Evolutionary conservation across 768 basidiomycete species (phyloP), one percentile per base, ranked within the genome.

Genomic region (Clitopilus hobsonii): DNA sequence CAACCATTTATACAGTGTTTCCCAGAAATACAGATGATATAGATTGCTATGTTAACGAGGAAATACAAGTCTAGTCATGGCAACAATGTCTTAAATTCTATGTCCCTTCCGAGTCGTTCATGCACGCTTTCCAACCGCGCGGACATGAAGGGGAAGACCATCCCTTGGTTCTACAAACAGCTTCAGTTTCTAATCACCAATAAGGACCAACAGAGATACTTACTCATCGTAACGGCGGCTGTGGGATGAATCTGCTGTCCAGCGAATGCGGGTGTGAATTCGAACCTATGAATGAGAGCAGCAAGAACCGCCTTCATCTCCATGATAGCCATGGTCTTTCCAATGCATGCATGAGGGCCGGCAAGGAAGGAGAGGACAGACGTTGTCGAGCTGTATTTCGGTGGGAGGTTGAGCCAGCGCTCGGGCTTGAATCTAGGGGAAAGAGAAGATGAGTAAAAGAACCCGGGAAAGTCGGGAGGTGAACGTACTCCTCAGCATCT

Each of bases 171-270:
- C 74, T 75, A 51, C 4, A 52, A 20, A 36, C 13, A 41, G 11
- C 26, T 32, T 24, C 29, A 20, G 2, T 13, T 48, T 6, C 3
- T 24, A 3, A 30, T 27, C 47, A 18, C 27, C 22, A 14, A 28
- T 10, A n/a, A 54, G 6, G 52, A 38, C 25, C 22, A 22, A 32
- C 10, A n/a, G 56, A 16, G 50, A 30, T 16, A 47, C 76, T 45
- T 58, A 79, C 78, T 78, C 72, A 80, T 79, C 5, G 75, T 78
- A 23, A 79, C 68, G 2, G 76, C 78, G 27, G 76, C 71, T 4
- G 73, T 67, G 27, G 76, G 76, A 7, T 73, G 64, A 5, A 70
- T 67, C 1, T 67, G 63, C 58, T 79, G 77, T 8, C 74, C 74
- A 16, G 57, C 57, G 57, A 69, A 73, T 14, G 74, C 68, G 11